Evolutionary conservation across 495 filamentous ascomycete species (phyloP), one percentile per base, ranked within the genome.

Genomic region (Penicillium bovifimosum): DNA sequence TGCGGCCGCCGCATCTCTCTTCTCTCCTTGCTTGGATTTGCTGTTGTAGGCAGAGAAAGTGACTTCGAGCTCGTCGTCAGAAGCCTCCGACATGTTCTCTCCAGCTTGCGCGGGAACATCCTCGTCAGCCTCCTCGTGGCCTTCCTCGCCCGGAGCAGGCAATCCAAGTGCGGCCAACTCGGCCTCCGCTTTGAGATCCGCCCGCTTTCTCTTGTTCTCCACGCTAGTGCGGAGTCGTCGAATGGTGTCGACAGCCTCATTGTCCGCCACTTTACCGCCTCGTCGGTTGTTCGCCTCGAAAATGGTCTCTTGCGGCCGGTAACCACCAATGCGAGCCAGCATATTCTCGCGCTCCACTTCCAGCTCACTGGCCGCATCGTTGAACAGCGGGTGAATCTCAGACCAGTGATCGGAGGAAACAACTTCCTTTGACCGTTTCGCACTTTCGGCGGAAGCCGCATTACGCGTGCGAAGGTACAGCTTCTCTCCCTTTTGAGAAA

Each of bases 381-480:
- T 82, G 67, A 97, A 97, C 0, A 96, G 69, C 2, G 84, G 74
- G 68, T 95, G 87, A 2, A 89, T 67, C 32, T 82, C 76, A 18
- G 71, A 79, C 83, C 89, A 90, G 36, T 73, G 79, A 50, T 83
- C 82, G 0, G 83, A 82, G 11, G 78, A 59, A 4, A 87, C 79
- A 4, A 95, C 71, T 54, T 88, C 82, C 55, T 90, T 88, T 1
- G 90, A 77, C 41, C 93, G 77, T 72, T 92, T 93, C 14, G 86
- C 90, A 61, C 89, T 95, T 69, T 95, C 87, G 33, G 74, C 76
- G 0, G 95, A 93, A 8, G 93, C 92, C 1, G 90, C 82, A 53
- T 95, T 93, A 17, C 91, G 82, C 0, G 93, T 96, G 55, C 83
- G 87, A 56, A 90, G 74, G 63, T 97, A 99, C 1, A 95, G 82